Evolutionary conservation across 768 basidiomycete genomes (phyloP), one percentile per base, ranked within the genome.

Genomic region (button mushroom (Agaricus bisporus)): DNA sequence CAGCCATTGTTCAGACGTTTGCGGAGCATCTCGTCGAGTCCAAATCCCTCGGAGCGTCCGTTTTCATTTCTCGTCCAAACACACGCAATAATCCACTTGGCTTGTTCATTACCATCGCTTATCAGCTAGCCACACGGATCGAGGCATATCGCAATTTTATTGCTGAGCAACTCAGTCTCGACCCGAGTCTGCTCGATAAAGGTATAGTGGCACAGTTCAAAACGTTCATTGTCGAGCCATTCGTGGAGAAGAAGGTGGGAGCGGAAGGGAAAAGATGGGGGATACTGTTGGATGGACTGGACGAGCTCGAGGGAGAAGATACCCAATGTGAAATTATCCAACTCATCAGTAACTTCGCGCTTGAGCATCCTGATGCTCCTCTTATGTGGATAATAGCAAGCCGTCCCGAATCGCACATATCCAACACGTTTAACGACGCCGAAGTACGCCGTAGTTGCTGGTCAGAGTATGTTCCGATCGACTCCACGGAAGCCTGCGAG

Each of bases 11-110:
- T 3, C 29, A 53, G 35, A 57, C 48, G 3, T 25, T 57, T 17
- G 51, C 51, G 0, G 41, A 45, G 11, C 18, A 38, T 10, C 50
- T 51, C 0, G 25, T 25, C 11, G 11, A n/a, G 15, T 26, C 32
- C 22, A 8, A 47, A 0, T 38, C 9, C 35, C 45, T 48, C 3
- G 50, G 45, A 4, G 56, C 49, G 3, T 48, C 49, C 14, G 12
- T 56, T 15, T 56, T 56, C 37, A 52, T 50, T 35, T 51, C 44
- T 2, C 14, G 49, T 6, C 49, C 39, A 9, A 41, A 41, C 17
- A 22, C 22, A 3, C 54, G 54, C 17, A 36, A 26, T 4, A 25
- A 55, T 18, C 47, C 46, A 7, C 29, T 17, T 5, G 28, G 38
- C n/a, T 1, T 55, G 10, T 32, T 41, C 26, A 22, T 26, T 10